A percentile compares a stretch with the other conserved stretches of the same genome.
Evolutionary conservation across 2,329 filamentous ascomycete genomes (phyloP).

Genomic region (Calycina herbarum): DNA sequence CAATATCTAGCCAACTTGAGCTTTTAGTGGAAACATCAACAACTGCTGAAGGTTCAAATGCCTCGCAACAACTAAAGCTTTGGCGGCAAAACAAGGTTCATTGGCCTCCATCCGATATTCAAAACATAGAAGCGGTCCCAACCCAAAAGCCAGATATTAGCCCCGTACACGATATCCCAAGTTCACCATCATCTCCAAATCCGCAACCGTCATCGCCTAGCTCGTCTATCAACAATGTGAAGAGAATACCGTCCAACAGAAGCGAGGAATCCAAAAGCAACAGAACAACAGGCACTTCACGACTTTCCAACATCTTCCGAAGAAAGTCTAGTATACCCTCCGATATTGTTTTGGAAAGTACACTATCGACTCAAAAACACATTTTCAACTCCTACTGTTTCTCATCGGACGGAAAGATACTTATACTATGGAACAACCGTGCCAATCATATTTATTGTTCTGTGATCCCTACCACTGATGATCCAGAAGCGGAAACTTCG

Average conservation of each 20-base stretch:
- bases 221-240: too few species aligned
- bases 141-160: background rate
- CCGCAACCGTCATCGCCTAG: background rate
- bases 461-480: background rate
- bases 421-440: constrained; percentile 1
- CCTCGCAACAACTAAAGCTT: background rate
- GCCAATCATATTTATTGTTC: background rate
- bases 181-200: background rate
- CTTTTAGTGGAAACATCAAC: background rate
- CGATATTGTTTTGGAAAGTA: background rate
- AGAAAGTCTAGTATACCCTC: background rate
- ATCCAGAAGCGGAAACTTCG: background rate
- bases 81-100: background rate
- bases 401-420: background rate
- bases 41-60: background rate
- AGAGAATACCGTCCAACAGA: background rate
- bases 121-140: background rate
- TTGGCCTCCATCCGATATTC: background rate
- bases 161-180: background rate
- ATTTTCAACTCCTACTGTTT: background rate
- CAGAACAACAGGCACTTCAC: background rate
- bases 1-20: background rate
- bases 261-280: background rate
- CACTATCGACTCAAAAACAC: background rate
- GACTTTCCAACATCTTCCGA: background rate